Conservation (phyloP, 495 filamentous ascomycete genomes). For the Podospora bellae-mahoneyi region DNA sequence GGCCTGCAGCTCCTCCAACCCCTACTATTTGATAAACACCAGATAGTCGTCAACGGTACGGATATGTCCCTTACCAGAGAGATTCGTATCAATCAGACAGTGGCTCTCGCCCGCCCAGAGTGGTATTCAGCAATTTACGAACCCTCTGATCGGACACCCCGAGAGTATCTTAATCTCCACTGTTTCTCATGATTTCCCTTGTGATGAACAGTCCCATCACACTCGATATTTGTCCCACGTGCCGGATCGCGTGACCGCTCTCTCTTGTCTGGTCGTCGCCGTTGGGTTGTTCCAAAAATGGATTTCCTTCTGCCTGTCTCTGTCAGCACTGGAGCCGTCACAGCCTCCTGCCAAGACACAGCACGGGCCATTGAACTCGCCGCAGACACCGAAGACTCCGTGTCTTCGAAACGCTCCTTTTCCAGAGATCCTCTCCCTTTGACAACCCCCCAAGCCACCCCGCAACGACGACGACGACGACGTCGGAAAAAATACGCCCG, state of each 20-base stretch:
- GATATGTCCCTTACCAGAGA: no score
- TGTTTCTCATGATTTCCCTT: background rate
- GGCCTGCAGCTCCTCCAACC: background rate
- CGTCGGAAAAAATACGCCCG: conserved; percentile 13
- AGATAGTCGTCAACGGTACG: no score
- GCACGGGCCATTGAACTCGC: conserved; percentile 28
- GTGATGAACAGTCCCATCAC: background rate
- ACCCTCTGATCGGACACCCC: background rate
- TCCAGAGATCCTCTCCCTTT: conserved; percentile 10
- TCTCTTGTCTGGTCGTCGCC: background rate
- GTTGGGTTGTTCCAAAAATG: background rate
- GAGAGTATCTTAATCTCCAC: background rate
- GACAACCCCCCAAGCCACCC: conserved; percentile 13
- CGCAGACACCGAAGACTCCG: conserved; percentile 32
- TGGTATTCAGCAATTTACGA: background rate
- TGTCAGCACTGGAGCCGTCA: conserved; percentile 13
- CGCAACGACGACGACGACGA: conserved; percentile 9
- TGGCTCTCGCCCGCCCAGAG: background rate
- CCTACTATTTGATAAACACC: background rate
- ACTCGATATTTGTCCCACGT: conserved; percentile 8
- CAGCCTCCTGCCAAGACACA: conserved; percentile 33
- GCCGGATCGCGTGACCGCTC: conserved; percentile 13
- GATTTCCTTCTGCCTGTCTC: background rate
- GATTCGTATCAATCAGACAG: no score
- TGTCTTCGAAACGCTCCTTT: conserved; percentile 26